phyloP scores from a whole-genome alignment of 2,329 filamentous ascomycete species.

The Penicillium sp. region DNA sequence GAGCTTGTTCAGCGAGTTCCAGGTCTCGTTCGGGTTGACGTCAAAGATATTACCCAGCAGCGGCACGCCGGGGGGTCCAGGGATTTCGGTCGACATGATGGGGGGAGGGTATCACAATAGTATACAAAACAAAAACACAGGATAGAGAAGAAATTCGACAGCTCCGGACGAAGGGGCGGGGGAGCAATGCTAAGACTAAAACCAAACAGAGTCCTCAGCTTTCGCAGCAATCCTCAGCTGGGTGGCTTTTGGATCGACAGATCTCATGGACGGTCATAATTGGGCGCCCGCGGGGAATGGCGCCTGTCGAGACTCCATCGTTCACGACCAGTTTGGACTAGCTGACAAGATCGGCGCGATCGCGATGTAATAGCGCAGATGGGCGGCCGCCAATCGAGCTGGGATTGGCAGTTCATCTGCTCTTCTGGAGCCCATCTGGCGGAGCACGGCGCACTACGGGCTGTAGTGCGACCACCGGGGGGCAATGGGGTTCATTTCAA shows the following conservation, averaged over 20 bases:
- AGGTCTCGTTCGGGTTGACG: conserved; percentile 54
- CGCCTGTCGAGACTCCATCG: conserved; percentile 23
- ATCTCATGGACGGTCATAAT: conserved; percentile 17
- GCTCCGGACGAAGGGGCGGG: conserved; percentile 8
- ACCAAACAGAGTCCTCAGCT: conserved; percentile 14
- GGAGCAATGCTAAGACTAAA: conserved; percentile 3
- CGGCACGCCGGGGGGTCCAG: conserved; percentile 55
- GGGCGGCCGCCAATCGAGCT: conserved; percentile 20
- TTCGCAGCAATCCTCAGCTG: conserved; percentile 23
- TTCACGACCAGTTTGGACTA: conserved; percentile 23
- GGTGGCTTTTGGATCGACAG: conserved; percentile 23
- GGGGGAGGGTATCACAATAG: conserved; percentile 10
- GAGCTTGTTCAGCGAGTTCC: conserved; percentile 55
- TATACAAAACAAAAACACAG: conserved; percentile 8
- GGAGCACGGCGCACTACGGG: conserved; percentile 19
- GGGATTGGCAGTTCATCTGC: conserved; percentile 18
- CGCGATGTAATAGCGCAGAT: conserved; percentile 32
- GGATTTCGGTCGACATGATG: conserved; percentile 41
- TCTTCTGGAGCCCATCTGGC: conserved; percentile 23
- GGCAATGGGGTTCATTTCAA: conserved; percentile 26
- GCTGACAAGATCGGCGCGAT: conserved; percentile 29
- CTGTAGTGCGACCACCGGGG: conserved; percentile 25
- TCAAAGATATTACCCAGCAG: conserved; percentile 59
- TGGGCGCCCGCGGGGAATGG: conserved; percentile 12
- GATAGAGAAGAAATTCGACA: conserved; percentile 1